Evolutionary conservation across 805 yeast genomes (phyloP).

Genomic region (Metschnikowia vanudenii): DNA sequence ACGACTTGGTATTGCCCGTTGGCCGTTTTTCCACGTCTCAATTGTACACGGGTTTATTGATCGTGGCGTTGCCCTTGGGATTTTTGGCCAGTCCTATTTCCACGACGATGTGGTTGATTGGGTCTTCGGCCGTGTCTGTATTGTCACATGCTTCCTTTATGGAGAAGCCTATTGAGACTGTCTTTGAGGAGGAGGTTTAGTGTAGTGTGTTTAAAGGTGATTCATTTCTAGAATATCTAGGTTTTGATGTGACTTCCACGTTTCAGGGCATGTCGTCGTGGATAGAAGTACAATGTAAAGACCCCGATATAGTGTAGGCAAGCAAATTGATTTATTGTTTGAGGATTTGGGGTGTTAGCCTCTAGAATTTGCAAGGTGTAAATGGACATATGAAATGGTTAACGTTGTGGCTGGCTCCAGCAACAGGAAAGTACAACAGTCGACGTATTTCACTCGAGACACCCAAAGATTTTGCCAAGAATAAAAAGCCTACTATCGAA

Average conservation of each 20-base stretch:
- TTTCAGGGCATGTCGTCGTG: too few species aligned
- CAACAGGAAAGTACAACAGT: too few species aligned
- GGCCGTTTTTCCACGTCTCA: slow-evolving; percentile 73
- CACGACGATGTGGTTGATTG: slow-evolving; percentile 87
- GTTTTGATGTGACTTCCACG: neutral
- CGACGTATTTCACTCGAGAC: too few species aligned
- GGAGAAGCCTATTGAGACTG: slow-evolving; percentile 95
- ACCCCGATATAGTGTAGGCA: too few species aligned
- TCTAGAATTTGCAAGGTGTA: too few species aligned
- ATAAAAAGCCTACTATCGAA: too few species aligned
- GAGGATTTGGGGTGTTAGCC: too few species aligned
- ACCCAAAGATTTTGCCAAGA: too few species aligned
- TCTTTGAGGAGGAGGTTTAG: slow-evolving; percentile 76
- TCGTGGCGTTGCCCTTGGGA: slow-evolving; percentile 77
- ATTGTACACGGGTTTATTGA: slow-evolving; percentile 76
- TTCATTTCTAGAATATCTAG: slow-evolving; percentile 3
- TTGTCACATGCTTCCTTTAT: slow-evolving; percentile 84
- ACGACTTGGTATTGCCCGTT: slow-evolving; percentile 74
- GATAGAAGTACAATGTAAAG: too few species aligned
- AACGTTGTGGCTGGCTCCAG: too few species aligned
- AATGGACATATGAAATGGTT: too few species aligned
- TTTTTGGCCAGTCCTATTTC: slow-evolving; percentile 86
- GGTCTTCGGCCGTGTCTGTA: slow-evolving; percentile 76
- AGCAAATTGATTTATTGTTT: too few species aligned
- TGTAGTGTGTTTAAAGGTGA: neutral